Base-by-base conservation (phyloP, 2,329 filamentous ascomycete species). In the Fusarium sp. region DNA sequence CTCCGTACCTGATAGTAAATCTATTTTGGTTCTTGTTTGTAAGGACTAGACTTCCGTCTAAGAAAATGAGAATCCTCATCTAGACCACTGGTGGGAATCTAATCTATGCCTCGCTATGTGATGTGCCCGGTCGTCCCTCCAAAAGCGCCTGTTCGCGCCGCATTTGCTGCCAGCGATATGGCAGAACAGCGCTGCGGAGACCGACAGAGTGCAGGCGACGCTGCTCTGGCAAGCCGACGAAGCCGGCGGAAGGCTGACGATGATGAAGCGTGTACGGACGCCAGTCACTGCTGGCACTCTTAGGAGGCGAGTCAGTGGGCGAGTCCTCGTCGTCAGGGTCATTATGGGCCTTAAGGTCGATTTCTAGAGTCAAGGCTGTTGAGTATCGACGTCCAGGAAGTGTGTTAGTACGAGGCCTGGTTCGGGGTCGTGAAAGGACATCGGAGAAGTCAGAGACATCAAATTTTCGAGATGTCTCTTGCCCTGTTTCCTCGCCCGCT, bases 161-260 rank as follows among this genome's bases (percentile, higher is more conserved):
- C 61, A 72, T 49, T 16, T 63, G 62, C 28, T 73, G 72, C 69
- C 64, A 74, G n/a, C 71, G 73, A 28, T 74, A 75, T 16, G 74
- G 74, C 40, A 75, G 36, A 10, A 75, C 64, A 23, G 74, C 73
- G 42, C 67, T 71, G 37, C 73, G 74, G 28, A 75, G 70, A 23
- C 73, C 74, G 40, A 75, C 60, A 40, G 69, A 72, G 30, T 71
- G 62, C n/a, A 74, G 62, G 2, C 71, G 62, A 8, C 68, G 65
- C 52, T 67, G 72, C 31, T 75, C 74, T 26, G 64, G 67, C 13
- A 75, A 51, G 16, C 74, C 74, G 38, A 75, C 42, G n/a, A 69
- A 67, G 4, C 74, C 74, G 20, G 74, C 72, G 3, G 73, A 75
- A 13, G 74, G 64, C 28, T 69, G 67, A 16, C 74, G 72, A 49